Conservation (phyloP, 257 asterid species). For the Solanum rostratum region DNA sequence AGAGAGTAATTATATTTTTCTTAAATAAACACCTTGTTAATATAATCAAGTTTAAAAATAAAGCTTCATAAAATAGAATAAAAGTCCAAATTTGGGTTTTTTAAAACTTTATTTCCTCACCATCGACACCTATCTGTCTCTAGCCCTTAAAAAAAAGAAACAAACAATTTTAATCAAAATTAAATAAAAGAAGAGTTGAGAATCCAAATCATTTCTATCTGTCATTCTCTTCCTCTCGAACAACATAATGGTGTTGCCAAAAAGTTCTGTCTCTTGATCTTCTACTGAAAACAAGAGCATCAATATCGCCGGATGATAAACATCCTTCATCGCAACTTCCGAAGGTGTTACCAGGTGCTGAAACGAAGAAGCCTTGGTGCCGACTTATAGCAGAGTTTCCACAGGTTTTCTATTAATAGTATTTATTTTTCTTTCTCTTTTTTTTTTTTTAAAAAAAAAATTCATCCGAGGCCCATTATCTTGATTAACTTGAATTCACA, state of each 20-base stretch:
- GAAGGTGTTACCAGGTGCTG: not conserved
- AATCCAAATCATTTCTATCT: too few species aligned
- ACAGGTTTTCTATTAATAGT: not conserved
- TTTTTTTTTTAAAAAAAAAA: too few species aligned
- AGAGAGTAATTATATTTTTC: too few species aligned
- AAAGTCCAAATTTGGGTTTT: too few species aligned
- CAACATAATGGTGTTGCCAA: not conserved
- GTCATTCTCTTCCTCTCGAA: not conserved
- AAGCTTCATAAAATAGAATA: too few species aligned
- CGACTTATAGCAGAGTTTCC: conserved; percentile 12
- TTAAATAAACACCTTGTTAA: not conserved
- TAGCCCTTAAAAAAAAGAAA: too few species aligned
- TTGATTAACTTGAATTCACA: too few species aligned
- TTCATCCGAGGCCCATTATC: not conserved
- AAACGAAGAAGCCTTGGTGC: not conserved
- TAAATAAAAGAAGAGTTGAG: too few species aligned
- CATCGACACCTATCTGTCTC: not conserved
- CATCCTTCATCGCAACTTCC: not conserved
- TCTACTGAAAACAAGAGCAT: not conserved
- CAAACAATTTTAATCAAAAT: too few species aligned
- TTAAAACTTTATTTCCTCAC: too few species aligned
- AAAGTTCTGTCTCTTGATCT: not conserved
- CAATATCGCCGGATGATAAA: not conserved
- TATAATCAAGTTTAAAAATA: too few species aligned
- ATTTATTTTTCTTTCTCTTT: not conserved